phyloP scores from a whole-genome alignment of 2,329 filamentous ascomycete species.

The Hypoxylon sp. region DNA sequence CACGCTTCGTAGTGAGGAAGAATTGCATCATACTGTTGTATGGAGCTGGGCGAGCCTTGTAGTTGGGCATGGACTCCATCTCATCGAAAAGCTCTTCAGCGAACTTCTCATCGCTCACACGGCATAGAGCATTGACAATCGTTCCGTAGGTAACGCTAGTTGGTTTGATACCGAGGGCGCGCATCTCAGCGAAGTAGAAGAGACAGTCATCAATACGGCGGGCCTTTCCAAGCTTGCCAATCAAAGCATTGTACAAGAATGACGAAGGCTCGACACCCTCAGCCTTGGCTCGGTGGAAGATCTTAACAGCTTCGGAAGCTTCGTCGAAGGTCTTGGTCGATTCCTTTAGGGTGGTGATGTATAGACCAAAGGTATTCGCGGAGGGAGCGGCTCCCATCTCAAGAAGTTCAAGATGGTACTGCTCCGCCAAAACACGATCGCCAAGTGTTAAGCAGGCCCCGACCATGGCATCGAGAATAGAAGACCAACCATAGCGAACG shows the following conservation, averaged over 20 bases:
- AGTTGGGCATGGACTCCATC: constrained; percentile 99
- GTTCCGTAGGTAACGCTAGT: constrained; percentile 99
- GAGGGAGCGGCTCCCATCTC: constrained; percentile 93
- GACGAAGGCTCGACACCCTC: constrained; percentile 97
- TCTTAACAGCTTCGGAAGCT: constrained; percentile 95
- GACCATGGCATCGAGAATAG: constrained; percentile 96
- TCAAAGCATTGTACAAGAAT: constrained; percentile 97
- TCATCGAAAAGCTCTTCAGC: constrained; percentile 98
- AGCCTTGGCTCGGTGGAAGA: constrained; percentile 92
- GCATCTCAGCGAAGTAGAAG: constrained; percentile 99
- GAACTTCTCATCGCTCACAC: constrained; percentile 97
- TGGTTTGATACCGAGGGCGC: constrained; percentile 89
- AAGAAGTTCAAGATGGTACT: constrained; percentile 91
- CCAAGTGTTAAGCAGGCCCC: constrained; percentile 89
- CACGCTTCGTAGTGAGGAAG: constrained; percentile 97
- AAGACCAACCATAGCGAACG: constrained; percentile 95
- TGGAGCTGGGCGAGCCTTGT: constrained; percentile 95
- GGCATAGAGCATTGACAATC: constrained; percentile 96
- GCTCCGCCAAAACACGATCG: constrained; percentile 83
- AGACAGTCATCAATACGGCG: constrained; percentile 98
- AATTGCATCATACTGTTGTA: constrained; percentile 99
- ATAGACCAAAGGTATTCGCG: constrained; percentile 97
- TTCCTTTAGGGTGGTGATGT: constrained; percentile 99
- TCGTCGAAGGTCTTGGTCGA: constrained; percentile 98
- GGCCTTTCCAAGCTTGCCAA: constrained; percentile 98